Percentiles rank a stretch among this genome's conserved stretches.
Evolutionary conservation across 768 basidiomycete species (phyloP).

Genomic region (Tylopilus rubrobrunneus): DNA sequence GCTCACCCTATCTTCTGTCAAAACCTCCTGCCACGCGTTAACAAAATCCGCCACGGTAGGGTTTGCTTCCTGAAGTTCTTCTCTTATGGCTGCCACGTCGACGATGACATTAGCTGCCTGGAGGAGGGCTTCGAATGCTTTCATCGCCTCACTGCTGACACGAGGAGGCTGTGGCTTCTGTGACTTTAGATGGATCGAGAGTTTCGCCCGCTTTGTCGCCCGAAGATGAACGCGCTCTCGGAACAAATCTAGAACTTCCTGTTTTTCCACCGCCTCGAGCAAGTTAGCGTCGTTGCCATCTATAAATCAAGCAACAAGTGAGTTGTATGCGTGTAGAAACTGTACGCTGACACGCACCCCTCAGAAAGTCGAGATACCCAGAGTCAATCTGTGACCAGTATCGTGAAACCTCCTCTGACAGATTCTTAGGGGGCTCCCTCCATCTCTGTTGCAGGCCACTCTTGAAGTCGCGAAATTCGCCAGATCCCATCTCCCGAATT

Average conservation of each 20-base stretch:
- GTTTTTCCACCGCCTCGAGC: constrained; percentile 63
- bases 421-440: constrained; percentile 85
- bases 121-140: constrained; percentile 57
- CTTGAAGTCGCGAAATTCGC: constrained; percentile 78
- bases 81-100: constrained; percentile 48
- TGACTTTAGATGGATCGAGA: constrained; percentile 79
- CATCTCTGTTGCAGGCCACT: constrained; percentile 73
- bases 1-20: constrained; percentile 39
- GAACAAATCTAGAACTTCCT: constrained; percentile 74
- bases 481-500: constrained; percentile 64
- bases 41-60: constrained; percentile 59
- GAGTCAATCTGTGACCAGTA: constrained; percentile 71
- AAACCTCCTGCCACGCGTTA: constrained; percentile 52
- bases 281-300: constrained; percentile 69
- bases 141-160: constrained; percentile 60
- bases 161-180: constrained; percentile 57
- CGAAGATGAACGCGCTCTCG: constrained; percentile 62
- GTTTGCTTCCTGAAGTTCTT: constrained; percentile 49
- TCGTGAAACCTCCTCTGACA: constrained; percentile 70
- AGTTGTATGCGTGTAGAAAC: not conserved
- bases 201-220: constrained; percentile 69
- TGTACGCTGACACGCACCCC: constrained; percentile 50
- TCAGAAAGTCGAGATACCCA: constrained; percentile 83
- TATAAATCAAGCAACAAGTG: constrained; percentile 28
- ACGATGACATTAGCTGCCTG: constrained; percentile 45